These are phyloP conservation scores for Acer campestre DNA, from an alignment of 345 rosid genomes.

Conservation along the genomic window DNA sequence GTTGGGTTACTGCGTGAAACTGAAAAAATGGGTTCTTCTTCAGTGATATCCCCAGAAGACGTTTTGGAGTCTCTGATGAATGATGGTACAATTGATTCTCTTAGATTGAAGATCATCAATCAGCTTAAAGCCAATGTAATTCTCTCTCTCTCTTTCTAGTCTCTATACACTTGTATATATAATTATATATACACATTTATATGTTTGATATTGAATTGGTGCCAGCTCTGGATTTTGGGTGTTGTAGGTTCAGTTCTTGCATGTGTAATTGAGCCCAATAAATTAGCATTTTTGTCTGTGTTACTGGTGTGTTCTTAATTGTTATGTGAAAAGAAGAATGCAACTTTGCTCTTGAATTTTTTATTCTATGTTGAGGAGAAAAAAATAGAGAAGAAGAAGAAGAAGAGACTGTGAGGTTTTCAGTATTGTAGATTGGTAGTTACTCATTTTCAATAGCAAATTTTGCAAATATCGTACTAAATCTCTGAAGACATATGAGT, in stretches of 20 bases:
- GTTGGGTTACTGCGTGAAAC: not conserved
- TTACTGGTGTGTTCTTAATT: not conserved
- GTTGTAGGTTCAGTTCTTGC: not conserved
- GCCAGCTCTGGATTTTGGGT: not conserved
- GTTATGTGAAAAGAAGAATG: not conserved
- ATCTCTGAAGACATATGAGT: too few species aligned
- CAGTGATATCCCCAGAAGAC: constrained; percentile 81
- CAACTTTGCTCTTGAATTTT: not conserved
- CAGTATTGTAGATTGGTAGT: too few species aligned
- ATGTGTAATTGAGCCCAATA: not conserved
- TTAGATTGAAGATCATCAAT: constrained; percentile 80
- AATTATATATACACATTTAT: too few species aligned
- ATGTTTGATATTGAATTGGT: not conserved
- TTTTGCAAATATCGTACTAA: too few species aligned
- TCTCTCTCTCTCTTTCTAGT: not conserved
- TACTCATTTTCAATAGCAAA: too few species aligned
- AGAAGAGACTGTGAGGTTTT: too few species aligned
- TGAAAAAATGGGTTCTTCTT: constrained; percentile 54
- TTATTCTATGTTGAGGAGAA: not conserved
- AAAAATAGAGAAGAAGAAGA: not conserved
- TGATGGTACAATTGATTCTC: constrained; percentile 86
- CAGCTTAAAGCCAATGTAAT: constrained; percentile 91
- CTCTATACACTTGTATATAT: not conserved
- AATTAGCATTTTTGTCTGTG: not conserved
- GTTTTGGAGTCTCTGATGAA: constrained; percentile 86